A percentile compares a stretch with the other conserved stretches of the same genome.
phyloP scores from a whole-genome alignment of 257 asterid genomes.

The Solanum commersonii region DNA sequence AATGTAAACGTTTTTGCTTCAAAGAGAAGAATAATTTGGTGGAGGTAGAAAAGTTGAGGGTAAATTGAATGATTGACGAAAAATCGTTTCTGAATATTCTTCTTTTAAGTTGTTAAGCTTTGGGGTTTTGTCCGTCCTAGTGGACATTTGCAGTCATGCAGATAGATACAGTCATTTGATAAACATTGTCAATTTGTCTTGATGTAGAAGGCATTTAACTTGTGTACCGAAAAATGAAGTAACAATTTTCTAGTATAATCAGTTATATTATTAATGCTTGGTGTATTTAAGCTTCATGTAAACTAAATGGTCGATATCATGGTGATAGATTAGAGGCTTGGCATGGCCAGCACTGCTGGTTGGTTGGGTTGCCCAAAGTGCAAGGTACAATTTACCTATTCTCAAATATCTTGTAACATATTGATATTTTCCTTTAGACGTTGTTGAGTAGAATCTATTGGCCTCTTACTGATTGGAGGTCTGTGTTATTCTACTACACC shows the following conservation, averaged over 20 bases:
- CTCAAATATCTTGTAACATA: not conserved
- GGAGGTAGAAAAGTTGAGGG: not conserved
- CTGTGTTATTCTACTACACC: not conserved
- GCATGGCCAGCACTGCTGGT: conserved; percentile 91
- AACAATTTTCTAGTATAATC: not conserved
- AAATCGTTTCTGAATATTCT: not conserved
- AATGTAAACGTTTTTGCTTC: not conserved
- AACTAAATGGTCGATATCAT: conserved; percentile 1
- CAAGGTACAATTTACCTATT: conserved; percentile 33
- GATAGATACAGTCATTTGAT: not conserved
- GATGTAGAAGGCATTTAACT: not conserved
- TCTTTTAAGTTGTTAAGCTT: not conserved
- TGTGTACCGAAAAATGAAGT: not conserved
- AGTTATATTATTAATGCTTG: not conserved
- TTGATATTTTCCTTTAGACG: not conserved
- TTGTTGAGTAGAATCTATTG: not conserved
- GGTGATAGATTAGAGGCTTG: conserved; percentile 77
- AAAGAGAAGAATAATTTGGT: not conserved
- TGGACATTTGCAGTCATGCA: not conserved
- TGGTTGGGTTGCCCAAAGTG: conserved; percentile 99
- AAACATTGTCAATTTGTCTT: not conserved
- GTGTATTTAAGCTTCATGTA: not conserved
- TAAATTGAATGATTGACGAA: not conserved
- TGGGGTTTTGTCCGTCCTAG: not conserved
- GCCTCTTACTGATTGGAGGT: not conserved